A percentile compares a stretch with the other conserved stretches of the same genome.
phyloP scores from a whole-genome alignment of 768 basidiomycete genomes.

The Podaxis mareebaensis region DNA sequence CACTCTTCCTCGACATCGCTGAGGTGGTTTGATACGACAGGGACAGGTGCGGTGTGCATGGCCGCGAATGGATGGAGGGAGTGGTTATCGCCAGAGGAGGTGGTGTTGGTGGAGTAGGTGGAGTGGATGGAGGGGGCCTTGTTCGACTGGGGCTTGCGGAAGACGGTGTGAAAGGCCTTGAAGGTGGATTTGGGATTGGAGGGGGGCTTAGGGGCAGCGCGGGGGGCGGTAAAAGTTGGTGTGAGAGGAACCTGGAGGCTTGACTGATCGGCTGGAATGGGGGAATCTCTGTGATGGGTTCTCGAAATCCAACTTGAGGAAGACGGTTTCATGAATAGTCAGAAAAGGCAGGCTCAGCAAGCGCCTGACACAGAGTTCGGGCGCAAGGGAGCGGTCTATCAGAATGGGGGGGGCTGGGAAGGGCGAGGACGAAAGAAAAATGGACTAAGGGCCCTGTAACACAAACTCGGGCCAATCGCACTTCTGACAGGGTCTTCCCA shows the following conservation, averaged over 20 bases:
- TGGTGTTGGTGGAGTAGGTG: conserved; percentile 46
- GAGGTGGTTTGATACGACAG: conserved; percentile 66
- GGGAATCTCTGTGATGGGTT: conserved; percentile 39
- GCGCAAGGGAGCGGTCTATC: background rate
- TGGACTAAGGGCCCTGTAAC: background rate
- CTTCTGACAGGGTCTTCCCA: conserved; percentile 6
- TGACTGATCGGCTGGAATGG: conserved; percentile 28
- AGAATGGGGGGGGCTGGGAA: conserved; percentile 1
- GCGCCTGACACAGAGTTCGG: conserved; percentile 7
- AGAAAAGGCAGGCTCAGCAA: background rate
- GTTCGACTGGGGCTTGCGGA: conserved; percentile 43
- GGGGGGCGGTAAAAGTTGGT: conserved; percentile 42
- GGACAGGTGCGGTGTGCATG: conserved; percentile 65
- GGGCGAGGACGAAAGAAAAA: conserved; percentile 4
- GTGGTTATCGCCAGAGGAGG: conserved; percentile 38
- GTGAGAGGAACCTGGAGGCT: conserved; percentile 41
- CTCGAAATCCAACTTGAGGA: conserved; percentile 40
- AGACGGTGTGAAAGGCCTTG: conserved; percentile 54
- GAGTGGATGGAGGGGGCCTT: conserved; percentile 51
- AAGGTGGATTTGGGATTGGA: conserved; percentile 29
- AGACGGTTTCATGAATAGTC: conserved; percentile 41
- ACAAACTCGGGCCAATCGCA: conserved; percentile 6
- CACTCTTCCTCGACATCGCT: conserved; percentile 87
- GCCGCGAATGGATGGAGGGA: conserved; percentile 54
- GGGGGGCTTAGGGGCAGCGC: conserved; percentile 39